Conservation (phyloP, 2,329 filamentous ascomycete species). For the Pseudocercospora fijiensis region DNA sequence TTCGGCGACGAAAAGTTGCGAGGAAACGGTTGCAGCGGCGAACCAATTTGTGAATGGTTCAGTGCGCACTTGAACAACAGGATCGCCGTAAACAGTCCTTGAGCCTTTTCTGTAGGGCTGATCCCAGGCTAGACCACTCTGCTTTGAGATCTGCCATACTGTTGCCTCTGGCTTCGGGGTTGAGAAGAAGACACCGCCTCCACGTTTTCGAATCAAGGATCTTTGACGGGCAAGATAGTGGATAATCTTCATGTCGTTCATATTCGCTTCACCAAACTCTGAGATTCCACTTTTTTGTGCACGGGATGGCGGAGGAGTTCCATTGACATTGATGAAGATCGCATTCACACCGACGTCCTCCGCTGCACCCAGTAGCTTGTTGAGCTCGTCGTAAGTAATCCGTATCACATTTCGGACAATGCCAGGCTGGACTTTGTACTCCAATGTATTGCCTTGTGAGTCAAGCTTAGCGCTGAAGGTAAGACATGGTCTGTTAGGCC, state of each 20-base stretch:
- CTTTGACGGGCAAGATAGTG: constrained; percentile 39
- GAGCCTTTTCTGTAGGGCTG: constrained; percentile 41
- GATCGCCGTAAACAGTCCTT: constrained; percentile 45
- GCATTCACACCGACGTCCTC: constrained; percentile 6
- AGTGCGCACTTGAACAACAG: constrained; percentile 43
- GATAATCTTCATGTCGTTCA: constrained; percentile 39
- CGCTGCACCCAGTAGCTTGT: constrained; percentile 20
- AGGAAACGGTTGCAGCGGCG: constrained; percentile 14
- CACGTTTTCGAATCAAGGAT: constrained; percentile 36
- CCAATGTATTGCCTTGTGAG: constrained; percentile 52
- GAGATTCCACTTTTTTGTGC: constrained; percentile 22
- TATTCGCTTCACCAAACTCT: constrained; percentile 30
- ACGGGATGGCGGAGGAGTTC: constrained; percentile 29
- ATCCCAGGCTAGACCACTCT: constrained; percentile 43
- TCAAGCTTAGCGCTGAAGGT: constrained; percentile 62
- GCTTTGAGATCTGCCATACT: constrained; percentile 39
- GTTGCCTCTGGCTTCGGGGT: constrained; percentile 33
- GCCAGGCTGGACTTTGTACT: constrained; percentile 55
- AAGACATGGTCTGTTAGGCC: constrained; percentile 54
- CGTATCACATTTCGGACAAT: constrained; percentile 55
- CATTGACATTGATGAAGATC: constrained; percentile 38
- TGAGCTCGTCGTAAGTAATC: constrained; percentile 49
- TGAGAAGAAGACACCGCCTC: constrained; percentile 43
- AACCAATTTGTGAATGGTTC: constrained; percentile 40
- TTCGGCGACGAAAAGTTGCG: constrained; percentile 43